Evolutionary conservation across 306 rosid genomes (phyloP).

Genomic region (Calophaca sinica): DNA sequence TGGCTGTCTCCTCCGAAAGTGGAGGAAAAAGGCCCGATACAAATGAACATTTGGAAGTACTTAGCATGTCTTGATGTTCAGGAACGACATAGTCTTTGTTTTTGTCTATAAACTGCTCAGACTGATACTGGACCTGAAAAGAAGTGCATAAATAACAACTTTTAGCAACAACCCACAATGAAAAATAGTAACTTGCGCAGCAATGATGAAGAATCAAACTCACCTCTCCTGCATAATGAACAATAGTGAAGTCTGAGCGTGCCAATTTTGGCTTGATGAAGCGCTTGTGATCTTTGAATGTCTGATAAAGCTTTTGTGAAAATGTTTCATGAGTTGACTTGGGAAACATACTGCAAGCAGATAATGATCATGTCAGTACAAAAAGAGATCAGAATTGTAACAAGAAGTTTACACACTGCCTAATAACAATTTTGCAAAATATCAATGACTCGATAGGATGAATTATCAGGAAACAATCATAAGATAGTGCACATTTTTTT

Average conservation of each 20-base stretch:
- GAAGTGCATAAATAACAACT: constrained; percentile 41
- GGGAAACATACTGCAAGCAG: constrained; percentile 81
- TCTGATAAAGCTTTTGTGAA: constrained; percentile 86
- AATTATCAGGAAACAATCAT: constrained; percentile 42
- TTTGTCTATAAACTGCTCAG: constrained; percentile 88
- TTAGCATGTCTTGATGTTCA: constrained; percentile 91
- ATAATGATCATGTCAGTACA: constrained; percentile 41
- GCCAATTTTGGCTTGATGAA: constrained; percentile 93
- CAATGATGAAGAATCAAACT: constrained; percentile 48
- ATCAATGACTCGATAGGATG: constrained; percentile 25
- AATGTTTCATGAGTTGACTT: constrained; percentile 93
- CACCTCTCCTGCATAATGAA: constrained; percentile 96
- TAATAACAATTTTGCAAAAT: constrained; percentile 43
- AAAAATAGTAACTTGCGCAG: constrained; percentile 36
- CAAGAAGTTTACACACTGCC: constrained; percentile 10
- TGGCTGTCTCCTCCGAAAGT: constrained; percentile 77
- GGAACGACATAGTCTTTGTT: constrained; percentile 96
- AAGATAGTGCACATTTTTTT: neutral
- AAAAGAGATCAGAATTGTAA: neutral
- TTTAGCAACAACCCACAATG: constrained; percentile 29
- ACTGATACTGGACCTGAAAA: constrained; percentile 90
- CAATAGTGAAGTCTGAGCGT: constrained; percentile 80
- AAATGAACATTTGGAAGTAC: constrained; percentile 83
- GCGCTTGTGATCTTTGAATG: constrained; percentile 85
- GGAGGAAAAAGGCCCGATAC: constrained; percentile 85